Evolutionary conservation across 805 yeast species (phyloP).

Genomic region (Schizosaccharomyces cryophilus): DNA sequence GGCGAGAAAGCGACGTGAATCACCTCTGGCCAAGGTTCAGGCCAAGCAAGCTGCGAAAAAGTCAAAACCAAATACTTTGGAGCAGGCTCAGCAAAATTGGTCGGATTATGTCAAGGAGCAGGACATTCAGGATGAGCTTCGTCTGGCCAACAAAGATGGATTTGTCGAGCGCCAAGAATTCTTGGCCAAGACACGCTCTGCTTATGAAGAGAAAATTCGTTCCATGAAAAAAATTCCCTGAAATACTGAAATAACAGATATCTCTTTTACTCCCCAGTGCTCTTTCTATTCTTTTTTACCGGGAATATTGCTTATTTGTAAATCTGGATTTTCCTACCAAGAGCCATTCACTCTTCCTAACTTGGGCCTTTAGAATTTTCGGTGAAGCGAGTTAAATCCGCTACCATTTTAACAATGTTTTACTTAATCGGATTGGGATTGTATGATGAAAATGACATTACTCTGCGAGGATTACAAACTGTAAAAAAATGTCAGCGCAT

Average conservation of each 20-base stretch:
- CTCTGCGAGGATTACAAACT: constrained; percentile 77
- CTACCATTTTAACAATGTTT: constrained; percentile 27
- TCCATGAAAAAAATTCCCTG: constrained; percentile 15
- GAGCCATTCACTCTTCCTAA: too few species aligned
- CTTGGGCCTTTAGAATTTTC: too few species aligned
- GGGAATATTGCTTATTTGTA: constrained; percentile 4
- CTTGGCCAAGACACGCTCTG: constrained; percentile 44
- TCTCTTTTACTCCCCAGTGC: too few species aligned
- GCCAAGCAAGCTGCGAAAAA: constrained; percentile 18
- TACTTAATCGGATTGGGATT: constrained; percentile 81
- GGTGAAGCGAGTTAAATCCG: too few species aligned
- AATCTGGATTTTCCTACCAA: background rate
- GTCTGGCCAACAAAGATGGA: constrained; percentile 64
- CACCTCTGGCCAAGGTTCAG: background rate
- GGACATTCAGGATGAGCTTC: constrained; percentile 63
- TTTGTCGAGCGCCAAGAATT: constrained; percentile 80
- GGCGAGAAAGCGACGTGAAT: background rate
- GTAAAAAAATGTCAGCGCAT: constrained; percentile 68
- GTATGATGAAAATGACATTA: constrained; percentile 69
- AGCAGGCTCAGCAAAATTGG: constrained; percentile 86
- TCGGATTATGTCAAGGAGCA: constrained; percentile 74
- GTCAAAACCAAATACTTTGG: constrained; percentile 69
- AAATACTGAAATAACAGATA: background rate
- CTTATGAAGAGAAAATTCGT: constrained; percentile 27
- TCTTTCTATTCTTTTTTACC: too few species aligned